These are phyloP conservation scores for Colletotrichum sp. DNA, from an alignment of 2,329 filamentous ascomycete species.

Conservation along the genomic window DNA sequence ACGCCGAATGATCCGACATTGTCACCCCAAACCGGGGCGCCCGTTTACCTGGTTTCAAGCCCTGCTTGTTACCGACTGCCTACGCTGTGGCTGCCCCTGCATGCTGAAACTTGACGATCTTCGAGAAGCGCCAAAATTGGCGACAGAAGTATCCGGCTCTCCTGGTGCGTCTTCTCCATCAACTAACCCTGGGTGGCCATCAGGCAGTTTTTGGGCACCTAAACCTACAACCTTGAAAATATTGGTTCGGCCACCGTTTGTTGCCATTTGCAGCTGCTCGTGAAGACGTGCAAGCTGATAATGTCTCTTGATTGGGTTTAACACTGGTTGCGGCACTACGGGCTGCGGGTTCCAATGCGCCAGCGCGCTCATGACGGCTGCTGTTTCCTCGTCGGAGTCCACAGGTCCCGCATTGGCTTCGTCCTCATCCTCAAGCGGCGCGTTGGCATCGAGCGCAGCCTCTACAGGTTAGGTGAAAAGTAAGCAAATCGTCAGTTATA, in stretches of 20 bases:
- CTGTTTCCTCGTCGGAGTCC: slow-evolving; percentile 94
- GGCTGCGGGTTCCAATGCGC: slow-evolving; percentile 80
- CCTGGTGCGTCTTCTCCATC: slow-evolving; percentile 62
- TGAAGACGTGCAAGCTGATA: slow-evolving; percentile 68
- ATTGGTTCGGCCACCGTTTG: slow-evolving; percentile 68
- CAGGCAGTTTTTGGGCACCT: slow-evolving; percentile 59
- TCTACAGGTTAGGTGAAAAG: slow-evolving; percentile 55
- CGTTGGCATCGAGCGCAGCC: slow-evolving; percentile 92
- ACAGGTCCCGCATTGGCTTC: slow-evolving; percentile 81
- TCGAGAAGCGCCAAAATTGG: slow-evolving; percentile 40
- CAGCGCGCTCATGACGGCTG: slow-evolving; percentile 83
- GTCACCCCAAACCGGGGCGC: not conserved
- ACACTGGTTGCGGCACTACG: slow-evolving; percentile 69
- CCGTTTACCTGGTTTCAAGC: slow-evolving; percentile 36
- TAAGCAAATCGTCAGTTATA: not conserved
- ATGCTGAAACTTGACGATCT: slow-evolving; percentile 53
- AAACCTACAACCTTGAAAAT: slow-evolving; percentile 67
- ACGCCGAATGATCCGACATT: not conserved
- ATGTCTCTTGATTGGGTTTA: slow-evolving; percentile 65
- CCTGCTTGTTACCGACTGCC: slow-evolving; percentile 52
- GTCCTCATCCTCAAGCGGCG: slow-evolving; percentile 84
- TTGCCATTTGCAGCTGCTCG: slow-evolving; percentile 70
- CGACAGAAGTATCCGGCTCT: slow-evolving; percentile 55
- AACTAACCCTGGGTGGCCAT: slow-evolving; percentile 50
- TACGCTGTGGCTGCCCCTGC: slow-evolving; percentile 44